Evolutionary conservation across 169 alveolate genomes (phyloP).

Genomic region (Plasmodium inui): DNA sequence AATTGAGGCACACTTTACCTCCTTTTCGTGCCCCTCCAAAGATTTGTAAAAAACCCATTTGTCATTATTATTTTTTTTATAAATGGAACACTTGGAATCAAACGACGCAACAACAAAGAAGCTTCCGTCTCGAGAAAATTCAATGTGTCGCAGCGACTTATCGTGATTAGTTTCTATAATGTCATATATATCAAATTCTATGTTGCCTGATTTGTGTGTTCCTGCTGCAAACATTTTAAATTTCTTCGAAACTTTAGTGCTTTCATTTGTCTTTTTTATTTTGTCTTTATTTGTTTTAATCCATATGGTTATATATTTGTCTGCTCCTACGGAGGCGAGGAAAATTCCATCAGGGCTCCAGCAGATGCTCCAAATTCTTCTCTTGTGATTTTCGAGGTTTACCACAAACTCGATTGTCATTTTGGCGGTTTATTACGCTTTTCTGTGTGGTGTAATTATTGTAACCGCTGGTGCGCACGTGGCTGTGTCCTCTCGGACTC

Average conservation of each 20-base stretch:
- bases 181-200: constrained; percentile 57
- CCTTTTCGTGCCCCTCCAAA: constrained; percentile 86
- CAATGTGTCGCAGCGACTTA: constrained; percentile 81
- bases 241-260: not conserved
- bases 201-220: not conserved
- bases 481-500: not conserved
- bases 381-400: constrained; percentile 62
- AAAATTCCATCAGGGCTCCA: constrained; percentile 74
- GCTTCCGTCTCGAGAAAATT: constrained; percentile 81
- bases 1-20: constrained; percentile 84
- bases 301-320: constrained; percentile 64
- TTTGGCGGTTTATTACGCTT: not conserved
- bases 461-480: not conserved
- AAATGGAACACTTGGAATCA: constrained; percentile 80
- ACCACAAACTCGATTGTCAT: constrained; percentile 44
- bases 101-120: constrained; percentile 83
- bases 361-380: constrained; percentile 67
- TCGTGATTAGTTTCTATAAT: constrained; percentile 79
- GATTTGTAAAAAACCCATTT: constrained; percentile 78
- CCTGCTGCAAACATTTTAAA: not conserved
- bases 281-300: constrained; percentile 17
- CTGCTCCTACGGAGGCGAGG: constrained; percentile 63
- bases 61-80: constrained; percentile 30
- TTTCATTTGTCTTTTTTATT: not conserved
- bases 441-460: not conserved